Conservation (phyloP, 768 basidiomycete genomes). For the Kwoniella sp. region DNA sequence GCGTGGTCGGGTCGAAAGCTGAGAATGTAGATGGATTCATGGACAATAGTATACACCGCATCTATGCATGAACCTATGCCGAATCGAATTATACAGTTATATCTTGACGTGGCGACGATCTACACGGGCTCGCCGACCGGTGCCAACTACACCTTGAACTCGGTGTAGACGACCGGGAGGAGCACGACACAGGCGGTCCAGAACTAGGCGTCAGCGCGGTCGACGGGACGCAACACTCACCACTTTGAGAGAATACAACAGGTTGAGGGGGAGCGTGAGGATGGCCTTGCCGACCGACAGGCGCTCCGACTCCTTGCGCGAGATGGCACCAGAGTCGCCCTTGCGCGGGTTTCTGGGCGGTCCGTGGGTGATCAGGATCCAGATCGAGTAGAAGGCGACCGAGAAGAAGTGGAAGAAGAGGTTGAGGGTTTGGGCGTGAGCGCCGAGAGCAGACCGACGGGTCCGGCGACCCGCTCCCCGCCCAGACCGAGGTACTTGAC, state of each 20-base stretch:
- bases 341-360: slow-evolving; percentile 39
- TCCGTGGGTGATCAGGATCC: slow-evolving; percentile 73
- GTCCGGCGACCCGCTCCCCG: slow-evolving; percentile 79
- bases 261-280: slow-evolving; percentile 8
- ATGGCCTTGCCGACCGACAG: background rate
- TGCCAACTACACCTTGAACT: slow-evolving; percentile 56
- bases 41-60: no score
- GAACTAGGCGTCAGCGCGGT: slow-evolving; percentile 56
- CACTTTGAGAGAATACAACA: slow-evolving; percentile 55
- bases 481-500: slow-evolving; percentile 97
- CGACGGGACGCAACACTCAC: slow-evolving; percentile 55
- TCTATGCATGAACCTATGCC: no score
- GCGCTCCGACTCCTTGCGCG: slow-evolving; percentile 49
- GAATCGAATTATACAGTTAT: no score
- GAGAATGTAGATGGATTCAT: no score
- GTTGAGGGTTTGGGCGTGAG: slow-evolving; percentile 72
- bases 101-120: no score
- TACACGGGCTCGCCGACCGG: no score
- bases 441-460: slow-evolving; percentile 86
- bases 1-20: no score
- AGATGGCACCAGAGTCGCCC: slow-evolving; percentile 26
- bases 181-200: slow-evolving; percentile 89
- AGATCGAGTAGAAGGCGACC: slow-evolving; percentile 93
- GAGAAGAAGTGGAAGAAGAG: slow-evolving; percentile 89
- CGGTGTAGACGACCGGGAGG: slow-evolving; percentile 79